phyloP scores from a whole-genome alignment of 2,329 filamentous ascomycete species.

The Monosporascus cannonballus region DNA sequence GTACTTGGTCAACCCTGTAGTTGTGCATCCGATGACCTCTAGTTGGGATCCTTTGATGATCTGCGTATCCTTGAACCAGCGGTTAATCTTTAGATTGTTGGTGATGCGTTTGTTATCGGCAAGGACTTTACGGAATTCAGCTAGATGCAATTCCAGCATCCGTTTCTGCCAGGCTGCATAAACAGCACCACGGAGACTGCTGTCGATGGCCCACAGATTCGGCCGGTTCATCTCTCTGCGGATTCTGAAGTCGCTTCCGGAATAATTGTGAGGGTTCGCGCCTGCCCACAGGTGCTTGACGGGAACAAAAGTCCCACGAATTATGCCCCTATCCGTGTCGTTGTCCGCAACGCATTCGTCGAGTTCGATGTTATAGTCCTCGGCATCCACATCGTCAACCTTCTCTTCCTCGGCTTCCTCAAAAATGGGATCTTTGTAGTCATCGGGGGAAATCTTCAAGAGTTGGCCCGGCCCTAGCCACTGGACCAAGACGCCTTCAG shows the following conservation, averaged over 20 bases:
- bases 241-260: conserved; percentile 21
- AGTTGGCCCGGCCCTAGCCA: conserved; percentile 51
- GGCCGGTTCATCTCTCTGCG: conserved; percentile 30
- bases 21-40: conserved; percentile 61
- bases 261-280: conserved; percentile 16
- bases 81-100: conserved; percentile 47
- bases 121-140: conserved; percentile 43
- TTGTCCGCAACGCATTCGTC: conserved; percentile 29
- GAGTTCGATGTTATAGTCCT: conserved; percentile 38
- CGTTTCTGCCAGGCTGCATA: conserved; percentile 59
- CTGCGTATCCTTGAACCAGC: conserved; percentile 50
- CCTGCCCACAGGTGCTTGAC: conserved; percentile 37
- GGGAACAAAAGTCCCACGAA: conserved; percentile 38
- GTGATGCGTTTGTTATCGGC: conserved; percentile 43
- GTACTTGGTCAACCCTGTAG: conserved; percentile 77
- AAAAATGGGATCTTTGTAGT: conserved; percentile 19
- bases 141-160: conserved; percentile 41
- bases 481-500: conserved; percentile 35
- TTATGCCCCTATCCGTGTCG: conserved; percentile 28
- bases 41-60: conserved; percentile 31
- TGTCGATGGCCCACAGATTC: conserved; percentile 57
- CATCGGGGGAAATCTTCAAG: conserved; percentile 19
- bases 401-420: conserved; percentile 33
- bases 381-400: conserved; percentile 52
- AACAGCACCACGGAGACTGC: conserved; percentile 51